phyloP scores from a whole-genome alignment of 140 eudicot genomes.

The Erigeron philadelphicus region DNA sequence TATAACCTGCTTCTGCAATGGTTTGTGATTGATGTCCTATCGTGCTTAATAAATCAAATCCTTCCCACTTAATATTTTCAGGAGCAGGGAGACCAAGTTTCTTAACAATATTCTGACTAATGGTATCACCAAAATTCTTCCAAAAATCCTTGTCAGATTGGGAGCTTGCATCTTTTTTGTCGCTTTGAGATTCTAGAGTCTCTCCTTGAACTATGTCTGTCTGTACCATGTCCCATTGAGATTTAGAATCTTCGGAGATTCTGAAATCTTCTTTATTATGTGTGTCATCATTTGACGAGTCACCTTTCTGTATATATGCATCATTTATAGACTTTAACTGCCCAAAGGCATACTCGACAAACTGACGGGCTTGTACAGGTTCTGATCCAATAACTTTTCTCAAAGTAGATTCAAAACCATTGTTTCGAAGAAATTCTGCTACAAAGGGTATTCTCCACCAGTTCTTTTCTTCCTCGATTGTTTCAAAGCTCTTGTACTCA shows the following conservation, averaged over 20 bases:
- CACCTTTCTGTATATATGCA: slow-evolving; percentile 43
- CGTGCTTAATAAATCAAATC: slow-evolving; percentile 58
- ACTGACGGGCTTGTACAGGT: slow-evolving; percentile 85
- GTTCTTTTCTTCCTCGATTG: slow-evolving; percentile 68
- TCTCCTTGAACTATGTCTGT: slow-evolving; percentile 23
- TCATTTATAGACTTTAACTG: slow-evolving; percentile 68
- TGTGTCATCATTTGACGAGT: slow-evolving; percentile 23
- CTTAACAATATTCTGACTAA: slow-evolving; percentile 61
- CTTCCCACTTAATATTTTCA: slow-evolving; percentile 81
- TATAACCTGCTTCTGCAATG: slow-evolving; percentile 65
- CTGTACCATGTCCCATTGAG: slow-evolving; percentile 19
- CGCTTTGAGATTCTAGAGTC: slow-evolving; percentile 34
- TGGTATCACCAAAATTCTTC: slow-evolving; percentile 56
- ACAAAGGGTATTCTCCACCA: slow-evolving; percentile 83
- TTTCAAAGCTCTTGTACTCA: slow-evolving; percentile 70
- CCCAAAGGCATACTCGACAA: slow-evolving; percentile 86
- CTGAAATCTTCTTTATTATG: slow-evolving; percentile 15
- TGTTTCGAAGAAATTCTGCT: slow-evolving; percentile 63
- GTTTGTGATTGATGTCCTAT: slow-evolving; percentile 56
- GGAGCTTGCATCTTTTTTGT: slow-evolving; percentile 29
- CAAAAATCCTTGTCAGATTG: slow-evolving; percentile 71
- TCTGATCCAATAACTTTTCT: slow-evolving; percentile 73
- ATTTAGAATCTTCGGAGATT: slow-evolving; percentile 20
- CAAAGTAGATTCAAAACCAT: slow-evolving; percentile 70
- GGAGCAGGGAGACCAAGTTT: slow-evolving; percentile 83